Base-by-base conservation (phyloP, 495 filamentous ascomycete species). In the Talaromyces stipitatus region DNA sequence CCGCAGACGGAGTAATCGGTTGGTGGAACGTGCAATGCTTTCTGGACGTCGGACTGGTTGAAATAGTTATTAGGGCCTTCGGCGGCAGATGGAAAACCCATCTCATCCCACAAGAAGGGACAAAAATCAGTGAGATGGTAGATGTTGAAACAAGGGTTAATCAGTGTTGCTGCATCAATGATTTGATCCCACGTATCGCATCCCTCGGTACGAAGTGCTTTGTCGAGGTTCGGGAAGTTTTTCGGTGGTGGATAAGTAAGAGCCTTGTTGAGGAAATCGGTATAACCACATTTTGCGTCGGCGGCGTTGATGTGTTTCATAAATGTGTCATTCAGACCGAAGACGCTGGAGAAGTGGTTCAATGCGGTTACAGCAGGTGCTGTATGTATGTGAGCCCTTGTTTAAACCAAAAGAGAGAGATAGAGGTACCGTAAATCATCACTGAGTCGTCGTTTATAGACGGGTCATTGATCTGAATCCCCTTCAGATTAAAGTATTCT, bases 141-240 rank as follows among this genome's bases (percentile, higher is more conserved):
- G 46, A 87, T 72, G 73, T 89, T 83, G 74, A 88, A 94, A 74
- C 89, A 92, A 0, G 89, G 89, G 72, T 92, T 94, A 27, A 86
- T 69, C 27, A 72, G 57, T 22, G 73, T 63, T 16, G 76, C 78
- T 24, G 85, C 88, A 14, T 72, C 65, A 46, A 75, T 69, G 53
- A 88, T 79, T 33, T 80, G 73, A 58, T 77, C 71, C 69, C 76
- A 89, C 23, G 87, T 61, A 20, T 76, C 72, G 67, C 87, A 91
- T 28, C 73, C 78, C 14, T 54, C 59, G 14, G 62, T 57, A 24
- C 68, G n/a, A n/a, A n/a, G 71, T 53, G 63, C 48, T 52, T 58
- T 59, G 30, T 55, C 64, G 2, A 66, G 66, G 28, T 63, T 52
- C 0, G 87, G 86, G 32, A 88, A 73, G 11, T 73, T 64, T 3